Evolutionary conservation across 176 grass and related monocot species (phyloP).

Genomic region (Zea luxurians): DNA sequence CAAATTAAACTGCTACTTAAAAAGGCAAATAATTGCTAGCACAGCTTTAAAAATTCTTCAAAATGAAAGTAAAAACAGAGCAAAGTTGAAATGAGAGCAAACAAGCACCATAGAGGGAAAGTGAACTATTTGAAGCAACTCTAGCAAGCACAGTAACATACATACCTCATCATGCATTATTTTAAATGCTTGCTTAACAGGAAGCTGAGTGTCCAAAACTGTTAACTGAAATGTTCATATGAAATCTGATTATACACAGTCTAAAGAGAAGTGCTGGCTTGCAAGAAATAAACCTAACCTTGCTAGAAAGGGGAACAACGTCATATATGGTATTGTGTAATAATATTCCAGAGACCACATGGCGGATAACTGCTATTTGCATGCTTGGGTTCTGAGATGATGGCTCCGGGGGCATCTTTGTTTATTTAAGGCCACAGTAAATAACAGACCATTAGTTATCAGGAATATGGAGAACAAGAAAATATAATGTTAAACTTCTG

Average conservation of each 20-base stretch:
- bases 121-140: too few relatives aligned
- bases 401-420: conserved; percentile 50
- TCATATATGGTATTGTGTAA: conserved; percentile 67
- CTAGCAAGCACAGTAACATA: background rate
- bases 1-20: background rate
- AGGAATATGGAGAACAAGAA: conserved; percentile 1
- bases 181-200: conserved; percentile 68
- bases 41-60: too few relatives aligned
- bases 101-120: too few relatives aligned
- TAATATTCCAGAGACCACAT: conserved; percentile 50
- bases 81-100: too few relatives aligned
- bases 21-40: background rate
- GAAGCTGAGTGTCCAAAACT: conserved; percentile 60
- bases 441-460: conserved; percentile 29
- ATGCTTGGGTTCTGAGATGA: conserved; percentile 36
- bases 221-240: conserved; percentile 51
- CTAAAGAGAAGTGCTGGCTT: conserved; percentile 13
- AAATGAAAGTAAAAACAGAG: too few relatives aligned
- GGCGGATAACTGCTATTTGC: conserved; percentile 50
- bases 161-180: conserved; percentile 75
- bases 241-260: conserved; percentile 26
- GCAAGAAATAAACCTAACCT: conserved; percentile 51
- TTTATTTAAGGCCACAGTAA: background rate
- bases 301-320: conserved; percentile 63
- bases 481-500: conserved; percentile 29